Evolutionary conservation across 2,329 filamentous ascomycete genomes (phyloP).

Genomic region (Chaetothyriales sp.): DNA sequence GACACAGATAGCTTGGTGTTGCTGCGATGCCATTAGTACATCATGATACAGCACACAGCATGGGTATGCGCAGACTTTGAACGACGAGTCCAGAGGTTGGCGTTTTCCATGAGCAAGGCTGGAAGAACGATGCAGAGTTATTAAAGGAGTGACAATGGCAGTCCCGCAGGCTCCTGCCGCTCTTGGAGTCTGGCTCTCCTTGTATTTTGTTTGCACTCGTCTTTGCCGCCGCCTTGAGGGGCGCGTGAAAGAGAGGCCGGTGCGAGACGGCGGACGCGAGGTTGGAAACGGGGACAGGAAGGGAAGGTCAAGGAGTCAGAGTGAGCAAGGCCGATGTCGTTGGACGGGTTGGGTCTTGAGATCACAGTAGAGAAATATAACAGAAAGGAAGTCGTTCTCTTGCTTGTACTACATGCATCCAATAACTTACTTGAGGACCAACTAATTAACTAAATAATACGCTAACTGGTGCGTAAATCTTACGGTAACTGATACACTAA

Average conservation of each 20-base stretch:
- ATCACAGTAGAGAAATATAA: neutral
- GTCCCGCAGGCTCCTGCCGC: neutral
- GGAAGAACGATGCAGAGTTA: neutral
- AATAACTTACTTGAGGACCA: neutral
- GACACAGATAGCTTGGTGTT: constrained; percentile 82
- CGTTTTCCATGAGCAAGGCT: constrained; percentile 31
- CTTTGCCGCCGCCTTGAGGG: neutral
- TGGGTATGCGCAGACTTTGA: constrained; percentile 27
- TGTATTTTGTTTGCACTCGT: neutral
- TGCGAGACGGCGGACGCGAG: neutral
- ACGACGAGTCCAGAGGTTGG: constrained; percentile 36
- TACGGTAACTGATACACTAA: neutral
- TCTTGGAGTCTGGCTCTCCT: neutral
- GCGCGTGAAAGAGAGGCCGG: neutral
- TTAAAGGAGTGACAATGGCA: constrained; percentile 1
- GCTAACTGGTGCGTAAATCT: neutral
- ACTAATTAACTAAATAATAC: too few relatives aligned
- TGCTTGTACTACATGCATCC: neutral
- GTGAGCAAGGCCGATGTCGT: neutral
- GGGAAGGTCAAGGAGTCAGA: neutral
- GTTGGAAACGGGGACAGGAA: neutral
- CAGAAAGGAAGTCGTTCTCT: neutral
- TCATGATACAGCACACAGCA: neutral
- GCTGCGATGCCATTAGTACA: constrained; percentile 33
- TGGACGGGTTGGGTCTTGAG: neutral